Percentiles rank a stretch among this genome's conserved stretches.
Conservation (phyloP, 1,139 yeast species). For the Casaregolazyma lundiana region DNA sequence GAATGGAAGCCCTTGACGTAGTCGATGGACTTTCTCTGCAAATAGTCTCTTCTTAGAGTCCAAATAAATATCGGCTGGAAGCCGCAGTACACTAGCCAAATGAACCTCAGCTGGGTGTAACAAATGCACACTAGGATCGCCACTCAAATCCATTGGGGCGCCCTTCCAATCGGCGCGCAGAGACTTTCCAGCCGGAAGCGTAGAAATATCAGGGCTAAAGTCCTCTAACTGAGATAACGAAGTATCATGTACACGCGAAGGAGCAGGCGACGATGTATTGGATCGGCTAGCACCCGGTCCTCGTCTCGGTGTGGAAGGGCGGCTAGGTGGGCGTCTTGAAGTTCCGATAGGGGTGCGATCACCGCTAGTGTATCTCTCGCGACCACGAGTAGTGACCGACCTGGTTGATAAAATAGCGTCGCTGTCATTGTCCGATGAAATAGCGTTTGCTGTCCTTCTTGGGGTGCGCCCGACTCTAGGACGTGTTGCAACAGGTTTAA, state of each 20-base stretch:
- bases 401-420: conserved; percentile 5
- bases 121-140: conserved; percentile 65
- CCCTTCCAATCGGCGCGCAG: conserved; percentile 97
- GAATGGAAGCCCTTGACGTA: conserved; percentile 73
- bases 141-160: conserved; percentile 84
- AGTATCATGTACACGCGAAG: conserved; percentile 36
- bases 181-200: conserved; percentile 67
- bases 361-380: conserved; percentile 4
- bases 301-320: conserved; percentile 14
- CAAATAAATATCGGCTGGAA: conserved; percentile 81
- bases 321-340: conserved; percentile 6
- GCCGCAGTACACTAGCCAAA: conserved; percentile 80
- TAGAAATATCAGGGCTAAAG: conserved; percentile 63
- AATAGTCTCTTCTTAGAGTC: conserved; percentile 91
- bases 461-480: conserved; percentile 7
- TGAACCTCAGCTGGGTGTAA: conserved; percentile 91
- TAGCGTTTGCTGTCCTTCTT: not conserved
- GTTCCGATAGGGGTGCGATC: conserved; percentile 8
- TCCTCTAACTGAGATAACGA: conserved; percentile 47
- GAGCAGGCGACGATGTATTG: conserved; percentile 17
- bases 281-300: conserved; percentile 16
- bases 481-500: conserved; percentile 8
- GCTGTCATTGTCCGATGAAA: conserved; percentile 11
- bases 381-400: conserved; percentile 8
- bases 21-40: conserved; percentile 77